These are phyloP conservation scores for Cronartium quercuum DNA, from an alignment of 1,284 basidiomycete species.

Conservation along the genomic window DNA sequence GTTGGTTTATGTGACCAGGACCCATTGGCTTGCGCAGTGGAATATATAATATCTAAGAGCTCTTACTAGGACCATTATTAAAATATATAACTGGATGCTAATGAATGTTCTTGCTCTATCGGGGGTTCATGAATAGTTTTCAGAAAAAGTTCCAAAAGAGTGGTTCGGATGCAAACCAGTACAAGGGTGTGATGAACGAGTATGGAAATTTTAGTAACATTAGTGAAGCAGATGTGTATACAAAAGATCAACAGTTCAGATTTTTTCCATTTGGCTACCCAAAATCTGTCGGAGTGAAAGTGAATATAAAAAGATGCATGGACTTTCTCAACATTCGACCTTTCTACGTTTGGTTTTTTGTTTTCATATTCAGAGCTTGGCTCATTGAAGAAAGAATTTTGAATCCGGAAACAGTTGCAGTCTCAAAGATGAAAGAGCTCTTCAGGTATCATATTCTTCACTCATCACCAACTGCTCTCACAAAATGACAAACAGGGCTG, in stretches of 20 bases:
- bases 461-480: not conserved
- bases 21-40: not conserved
- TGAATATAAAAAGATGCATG: too few relatives aligned
- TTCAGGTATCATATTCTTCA: constrained; percentile 55
- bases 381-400: constrained; percentile 78
- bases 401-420: constrained; percentile 75
- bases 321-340: not conserved
- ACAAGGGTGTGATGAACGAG: constrained; percentile 57
- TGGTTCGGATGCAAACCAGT: constrained; percentile 51
- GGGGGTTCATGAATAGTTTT: too few relatives aligned
- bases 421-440: constrained; percentile 74
- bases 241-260: constrained; percentile 41
- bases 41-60: not conserved
- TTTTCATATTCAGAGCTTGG: constrained; percentile 65
- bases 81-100: not conserved
- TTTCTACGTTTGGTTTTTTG: not conserved
- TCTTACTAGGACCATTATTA: not conserved
- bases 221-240: constrained; percentile 64
- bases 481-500: too few relatives aligned
- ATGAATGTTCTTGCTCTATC: too few relatives aligned
- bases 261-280: constrained; percentile 65
- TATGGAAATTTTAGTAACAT: constrained; percentile 87
- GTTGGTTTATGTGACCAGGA: not conserved
- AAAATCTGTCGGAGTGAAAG: too few relatives aligned
- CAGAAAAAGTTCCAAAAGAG: constrained; percentile 8